Evolutionary conservation across 169 alveolate species (phyloP), one percentile per base, ranked within the genome.

Genomic region (Cryptosporidium bovis): DNA sequence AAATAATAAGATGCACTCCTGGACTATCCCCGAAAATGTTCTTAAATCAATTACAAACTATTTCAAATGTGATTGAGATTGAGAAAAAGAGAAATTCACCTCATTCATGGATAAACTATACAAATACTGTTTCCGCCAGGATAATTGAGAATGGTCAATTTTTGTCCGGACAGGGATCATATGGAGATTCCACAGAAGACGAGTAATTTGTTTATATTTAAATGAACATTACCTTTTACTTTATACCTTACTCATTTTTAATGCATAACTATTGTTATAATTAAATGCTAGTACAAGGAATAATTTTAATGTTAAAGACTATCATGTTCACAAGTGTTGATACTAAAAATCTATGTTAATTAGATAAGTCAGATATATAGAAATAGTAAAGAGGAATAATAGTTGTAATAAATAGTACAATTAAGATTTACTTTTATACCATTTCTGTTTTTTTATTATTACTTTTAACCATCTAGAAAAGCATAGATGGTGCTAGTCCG

Each of bases 21-120:
- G 87, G 87, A 18, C 71, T 77, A 27, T 62, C 87, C 8, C 87
- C 87, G 4, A 77, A 77, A 50, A 71, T 31, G 16, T 77, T 77
- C 27, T 31, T 77, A 20, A 16, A 6, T 60, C 87, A 77, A 16
- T 66, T 77, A 4, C 71, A 77, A 46, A 64, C 77, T 31, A 77
- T 77, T 6, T 36, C 56, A 34, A 60, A 34, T 62, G 87, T 71
- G 5, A 77, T 77, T 31, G 71, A 77, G 7, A 77, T 77, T 77
- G 87, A 77, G 44, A 77, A 64, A 77, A 77, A 77, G 12, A 62
- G 87, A 48, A 62, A 31, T 10, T 60, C 87, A 16, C 31, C 87
- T 16, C 87, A 77, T 60, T 40, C 77, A 6, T 77, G 87, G 87
- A 62, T 77, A 20, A 60, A 62, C 64, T 77, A 77, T 48, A 77